Base-by-base conservation (phyloP, 257 asterid species). In the Nicotiana otophora region DNA sequence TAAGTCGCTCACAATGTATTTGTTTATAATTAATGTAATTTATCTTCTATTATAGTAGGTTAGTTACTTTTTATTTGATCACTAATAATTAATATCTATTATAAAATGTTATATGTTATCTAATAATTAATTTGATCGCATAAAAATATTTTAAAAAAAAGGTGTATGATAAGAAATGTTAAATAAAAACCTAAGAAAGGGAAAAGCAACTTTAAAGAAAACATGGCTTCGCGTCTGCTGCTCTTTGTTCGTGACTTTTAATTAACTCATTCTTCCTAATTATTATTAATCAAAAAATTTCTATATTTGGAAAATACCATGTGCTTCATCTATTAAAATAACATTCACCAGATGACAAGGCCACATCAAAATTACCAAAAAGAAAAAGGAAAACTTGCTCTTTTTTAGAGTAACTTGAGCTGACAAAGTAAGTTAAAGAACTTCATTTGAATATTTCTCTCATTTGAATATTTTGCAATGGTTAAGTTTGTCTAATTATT, bases 141-240 rank as follows among this genome's bases (percentile, higher is more conserved):
- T 36, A 36, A 5, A 36, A 36, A n/a, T n/a, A 36, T 36, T 5
- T 36, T 33, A 33, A 33, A 33, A 33, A 86, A 86, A 70, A 76
- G n/a, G 14, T 66, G 67, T 65, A 78, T 39, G 14, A 61, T 4
- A 10, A 86, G 20, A 85, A 86, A 87, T 88, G 87, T 91, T 85
- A 87, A 88, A 89, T 87, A 20, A 80, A 69, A 26, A 48, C 67
- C 60, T 63, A 65, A 78, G 83, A 88, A 88, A 70, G 82, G 82
- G 28, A 83, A 88, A 90, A 89, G 83, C 83, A 83, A 85, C 89
- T 90, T 85, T 90, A 53, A 79, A 57, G 26, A 90, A 70, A 87
- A 88, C 91, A 87, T 90, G 90, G 91, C 48, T 46, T 90, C 88
- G 77, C 87, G 88, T 84, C 62, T 86, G 53, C 77, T 76, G 34